These are phyloP conservation scores for Darksidea phi DNA, from an alignment of 495 filamentous ascomycete species.

Conservation along the genomic window DNA sequence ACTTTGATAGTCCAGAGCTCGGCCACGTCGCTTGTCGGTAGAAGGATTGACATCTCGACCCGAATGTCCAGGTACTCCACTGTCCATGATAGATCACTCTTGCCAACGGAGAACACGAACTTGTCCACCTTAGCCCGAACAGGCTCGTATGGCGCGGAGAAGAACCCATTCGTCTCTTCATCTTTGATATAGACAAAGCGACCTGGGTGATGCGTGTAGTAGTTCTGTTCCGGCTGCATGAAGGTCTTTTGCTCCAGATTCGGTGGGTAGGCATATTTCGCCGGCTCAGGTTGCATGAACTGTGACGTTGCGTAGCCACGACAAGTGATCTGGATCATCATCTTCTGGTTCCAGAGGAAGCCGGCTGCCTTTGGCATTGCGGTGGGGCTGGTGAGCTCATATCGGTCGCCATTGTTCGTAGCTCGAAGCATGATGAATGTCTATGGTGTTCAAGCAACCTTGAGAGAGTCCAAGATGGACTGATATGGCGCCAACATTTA, in stretches of 20 bases:
- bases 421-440: conserved; percentile 41
- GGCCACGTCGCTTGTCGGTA: conserved; percentile 55
- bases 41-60: conserved; percentile 53
- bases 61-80: conserved; percentile 52
- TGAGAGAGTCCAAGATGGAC: background rate
- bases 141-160: conserved; percentile 57
- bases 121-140: conserved; percentile 51
- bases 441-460: conserved; percentile 12
- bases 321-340: conserved; percentile 61
- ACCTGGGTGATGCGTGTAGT: conserved; percentile 59
- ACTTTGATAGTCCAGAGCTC: conserved; percentile 58
- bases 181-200: conserved; percentile 62
- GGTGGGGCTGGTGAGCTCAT: conserved; percentile 56
- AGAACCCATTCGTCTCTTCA: conserved; percentile 52
- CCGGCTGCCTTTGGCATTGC: conserved; percentile 56
- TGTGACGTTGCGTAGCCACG: conserved; percentile 57
- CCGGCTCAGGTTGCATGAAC: conserved; percentile 61
- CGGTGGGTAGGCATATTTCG: conserved; percentile 57
- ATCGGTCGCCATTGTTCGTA: conserved; percentile 53
- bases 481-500: conserved; percentile 15
- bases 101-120: conserved; percentile 57
- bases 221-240: conserved; percentile 61
- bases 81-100: conserved; percentile 54
- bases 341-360: conserved; percentile 61
- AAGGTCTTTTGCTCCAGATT: conserved; percentile 59